A percentile compares a stretch with the other conserved stretches of the same genome.
These are phyloP conservation scores for Coemansia reversa DNA, from an alignment of 192 early-diverging fungal species.

Conservation along the genomic window DNA sequence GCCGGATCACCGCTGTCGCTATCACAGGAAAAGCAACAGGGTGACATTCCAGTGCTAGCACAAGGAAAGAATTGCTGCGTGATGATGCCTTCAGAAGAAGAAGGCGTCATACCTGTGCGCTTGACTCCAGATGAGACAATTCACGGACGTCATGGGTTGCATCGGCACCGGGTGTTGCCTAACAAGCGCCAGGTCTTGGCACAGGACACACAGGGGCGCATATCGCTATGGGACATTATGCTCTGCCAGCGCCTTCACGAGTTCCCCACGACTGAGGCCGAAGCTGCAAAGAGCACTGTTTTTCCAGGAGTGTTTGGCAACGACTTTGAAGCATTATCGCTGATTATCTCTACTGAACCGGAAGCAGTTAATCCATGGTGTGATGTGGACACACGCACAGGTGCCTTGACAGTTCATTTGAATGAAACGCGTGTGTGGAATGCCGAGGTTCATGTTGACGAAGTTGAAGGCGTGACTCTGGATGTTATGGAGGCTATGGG, in stretches of 20 bases:
- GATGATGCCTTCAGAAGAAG: not conserved
- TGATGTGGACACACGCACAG: constrained; percentile 86
- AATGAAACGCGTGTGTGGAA: constrained; percentile 77
- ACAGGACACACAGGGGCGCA: constrained; percentile 72
- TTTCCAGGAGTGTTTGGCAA: constrained; percentile 36
- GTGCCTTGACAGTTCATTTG: constrained; percentile 84
- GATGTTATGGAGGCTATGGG: constrained; percentile 40
- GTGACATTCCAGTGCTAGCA: not conserved
- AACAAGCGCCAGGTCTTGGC: constrained; percentile 85
- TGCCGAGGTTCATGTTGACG: constrained; percentile 88
- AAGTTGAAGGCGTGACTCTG: constrained; percentile 56
- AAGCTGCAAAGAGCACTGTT: constrained; percentile 59
- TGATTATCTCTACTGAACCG: constrained; percentile 23
- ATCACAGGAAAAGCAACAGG: not conserved
- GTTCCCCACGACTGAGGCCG: constrained; percentile 53
- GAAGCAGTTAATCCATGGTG: constrained; percentile 93
- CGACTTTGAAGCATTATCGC: constrained; percentile 42
- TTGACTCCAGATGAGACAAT: constrained; percentile 40
- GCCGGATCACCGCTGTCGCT: not conserved
- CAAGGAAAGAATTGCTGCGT: not conserved
- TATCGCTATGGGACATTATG: constrained; percentile 92
- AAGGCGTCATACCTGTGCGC: constrained; percentile 34
- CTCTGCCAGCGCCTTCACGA: constrained; percentile 57
- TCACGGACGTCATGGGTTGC: constrained; percentile 63
- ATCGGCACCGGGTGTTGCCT: constrained; percentile 70